Base-by-base conservation (phyloP, 106 monocot genomes). In the Dioscorea zingiberensis region DNA sequence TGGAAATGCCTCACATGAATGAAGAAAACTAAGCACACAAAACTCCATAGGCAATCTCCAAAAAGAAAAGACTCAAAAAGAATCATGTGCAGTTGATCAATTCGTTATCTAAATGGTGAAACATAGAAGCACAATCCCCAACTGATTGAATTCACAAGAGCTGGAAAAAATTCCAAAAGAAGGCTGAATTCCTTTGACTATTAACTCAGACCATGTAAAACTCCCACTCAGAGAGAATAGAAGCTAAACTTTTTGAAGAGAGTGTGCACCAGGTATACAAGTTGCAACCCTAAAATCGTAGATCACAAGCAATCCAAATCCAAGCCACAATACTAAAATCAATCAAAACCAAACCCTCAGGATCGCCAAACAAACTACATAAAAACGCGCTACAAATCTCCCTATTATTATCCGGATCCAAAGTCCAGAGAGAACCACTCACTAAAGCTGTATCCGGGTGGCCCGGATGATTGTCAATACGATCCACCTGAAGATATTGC, bases 391-490 rank as follows among this genome's bases (percentile, higher is more conserved):
- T n/a, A 38, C 38, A 38, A 38, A 38, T 38, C n/a, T 38, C 10
- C 38, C 38, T n/a, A n/a, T n/a, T n/a, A 38, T 8, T 6, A 38
- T 38, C 38, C 10, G 38, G 38, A 38, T 44, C 19, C 63, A 6
- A 38, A 32, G n/a, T n/a, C 2, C 26, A 47, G 25, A 5, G 26
- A 7, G 17, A 62, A 67, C 21, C 47, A 69, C 83, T 76, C 44
- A 85, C 84, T 91, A 87, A 18, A 86, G 74, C 18, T n/a, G 89
- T 85, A 55, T 85, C 89, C 2, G n/a, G 85, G 85, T 10, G 89
- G 89, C 4, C 85, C 89, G n/a, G 46, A 90, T 90, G 63, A 90
- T 76, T 24, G 89, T 83, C 60, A n/a, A n/a, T n/a, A 90, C 85
- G 49, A 57, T 79, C 89, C 89, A 90, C 55, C 85, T 85, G 26